Evolutionary conservation across 495 filamentous ascomycete genomes (phyloP), one percentile per base, ranked within the genome.

Genomic region (Hamigera avellanea): DNA sequence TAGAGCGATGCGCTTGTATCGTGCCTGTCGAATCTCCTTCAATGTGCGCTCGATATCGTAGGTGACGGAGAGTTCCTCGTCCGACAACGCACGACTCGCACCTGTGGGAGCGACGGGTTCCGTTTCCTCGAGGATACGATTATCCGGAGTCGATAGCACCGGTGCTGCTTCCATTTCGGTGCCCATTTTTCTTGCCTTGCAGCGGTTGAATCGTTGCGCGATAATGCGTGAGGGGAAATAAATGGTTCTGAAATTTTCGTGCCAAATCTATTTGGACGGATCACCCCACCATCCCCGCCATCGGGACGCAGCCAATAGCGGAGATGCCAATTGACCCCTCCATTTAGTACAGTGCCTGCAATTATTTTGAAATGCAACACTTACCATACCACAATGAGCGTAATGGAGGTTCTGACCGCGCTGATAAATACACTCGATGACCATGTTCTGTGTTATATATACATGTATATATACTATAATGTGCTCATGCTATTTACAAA

Each of bases 1-100:
- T 1, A 99, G 66, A 7, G 86, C 91, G 32, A 96, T 76, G 27
- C 81, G 73, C 36, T 61, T 73, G 66, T 85, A 94, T 52, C 67
- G 70, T 33, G 76, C 76, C 32, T 71, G 54, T 18, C 64, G 60
- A 18, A 98, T 80, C 52, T 94, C 84, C 13, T 64, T 53, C 33
- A 87, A 69, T 0, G 91, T 95, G 36, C 81, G 72, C 41, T 80
- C 66, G 39, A 96, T 83, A 54, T 98, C 91, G 62, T 96, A 96
- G 21, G 81, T 77, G 14, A 80, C 62, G 44, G 59, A 64, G 23
- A 96, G 66, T 46, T 87, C 83, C 43, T 81, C 75, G 38, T 91
- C 77, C 17, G 75, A 68, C 33, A 75, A 61, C 26, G 37, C 37
- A 14, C 54, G 51, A 9, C 52, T 40, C 10, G 45, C 28, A 30